Evolutionary conservation across 306 rosid genomes (phyloP).

Genomic region (Crotalaria pallida): DNA sequence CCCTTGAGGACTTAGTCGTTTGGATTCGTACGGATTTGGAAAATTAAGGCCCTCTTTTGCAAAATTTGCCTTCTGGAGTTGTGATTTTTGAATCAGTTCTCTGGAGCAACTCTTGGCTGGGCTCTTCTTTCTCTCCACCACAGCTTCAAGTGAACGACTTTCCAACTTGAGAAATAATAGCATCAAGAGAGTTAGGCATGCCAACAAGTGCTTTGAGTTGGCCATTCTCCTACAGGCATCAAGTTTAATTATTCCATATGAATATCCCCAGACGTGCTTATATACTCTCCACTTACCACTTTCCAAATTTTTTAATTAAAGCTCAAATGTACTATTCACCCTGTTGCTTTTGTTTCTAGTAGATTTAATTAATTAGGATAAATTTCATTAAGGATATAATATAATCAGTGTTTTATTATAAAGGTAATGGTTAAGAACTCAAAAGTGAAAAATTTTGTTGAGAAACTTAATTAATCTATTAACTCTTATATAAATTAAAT

Average conservation of each 20-base stretch:
- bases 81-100: conserved; percentile 22
- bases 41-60: not conserved
- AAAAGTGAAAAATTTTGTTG: too few species aligned
- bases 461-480: too few species aligned
- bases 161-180: conserved; percentile 15
- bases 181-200: not conserved
- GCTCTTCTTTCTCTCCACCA: conserved; percentile 11
- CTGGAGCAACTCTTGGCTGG: not conserved
- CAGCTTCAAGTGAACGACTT: conserved; percentile 23
- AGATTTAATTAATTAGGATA: not conserved
- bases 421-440: too few species aligned
- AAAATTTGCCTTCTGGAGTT: conserved; percentile 17
- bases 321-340: conserved; percentile 1
- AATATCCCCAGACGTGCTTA: conserved; percentile 14
- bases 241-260: conserved; percentile 14
- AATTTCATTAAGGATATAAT: not conserved
- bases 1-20: conserved; percentile 39
- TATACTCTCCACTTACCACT: not conserved
- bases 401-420: too few species aligned
- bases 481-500: too few species aligned
- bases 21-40: conserved; percentile 4
- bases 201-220: conserved; percentile 14
- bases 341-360: not conserved
- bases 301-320: conserved; percentile 8
- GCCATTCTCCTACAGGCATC: conserved; percentile 13